phyloP scores from a whole-genome alignment of 495 filamentous ascomycete genomes.

The Neurospora sp. region DNA sequence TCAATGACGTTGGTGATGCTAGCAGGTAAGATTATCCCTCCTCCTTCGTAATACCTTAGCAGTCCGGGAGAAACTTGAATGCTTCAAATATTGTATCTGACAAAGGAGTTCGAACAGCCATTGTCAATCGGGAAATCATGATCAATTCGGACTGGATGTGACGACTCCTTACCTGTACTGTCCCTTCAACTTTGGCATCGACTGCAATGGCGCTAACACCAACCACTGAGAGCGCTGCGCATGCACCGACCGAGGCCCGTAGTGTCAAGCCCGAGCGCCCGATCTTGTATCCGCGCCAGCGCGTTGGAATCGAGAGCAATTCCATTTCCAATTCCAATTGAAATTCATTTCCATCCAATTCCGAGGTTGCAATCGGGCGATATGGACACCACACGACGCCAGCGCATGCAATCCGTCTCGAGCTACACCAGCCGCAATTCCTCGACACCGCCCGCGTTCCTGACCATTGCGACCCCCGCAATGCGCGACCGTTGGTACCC shows the following conservation, averaged over 20 bases:
- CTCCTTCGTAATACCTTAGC: too few species aligned
- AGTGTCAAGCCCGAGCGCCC: background rate
- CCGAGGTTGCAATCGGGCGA: too few species aligned
- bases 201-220: background rate
- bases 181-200: too few species aligned
- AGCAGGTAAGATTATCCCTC: too few species aligned
- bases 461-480: background rate
- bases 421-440: background rate
- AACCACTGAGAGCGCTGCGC: background rate
- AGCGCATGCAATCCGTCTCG: background rate
- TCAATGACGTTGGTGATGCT: background rate
- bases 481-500: background rate
- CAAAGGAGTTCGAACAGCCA: background rate
- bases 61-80: too few species aligned
- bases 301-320: background rate
- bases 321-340: background rate
- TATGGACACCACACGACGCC: too few species aligned
- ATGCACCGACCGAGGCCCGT: background rate
- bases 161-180: background rate
- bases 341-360: background rate
- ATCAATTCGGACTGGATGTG: background rate
- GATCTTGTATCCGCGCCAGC: background rate
- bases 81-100: background rate
- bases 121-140: background rate
- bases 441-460: background rate